Evolutionary conservation across 352 stramenopile species (phyloP).

Genomic region (Aphanomyces astaci): DNA sequence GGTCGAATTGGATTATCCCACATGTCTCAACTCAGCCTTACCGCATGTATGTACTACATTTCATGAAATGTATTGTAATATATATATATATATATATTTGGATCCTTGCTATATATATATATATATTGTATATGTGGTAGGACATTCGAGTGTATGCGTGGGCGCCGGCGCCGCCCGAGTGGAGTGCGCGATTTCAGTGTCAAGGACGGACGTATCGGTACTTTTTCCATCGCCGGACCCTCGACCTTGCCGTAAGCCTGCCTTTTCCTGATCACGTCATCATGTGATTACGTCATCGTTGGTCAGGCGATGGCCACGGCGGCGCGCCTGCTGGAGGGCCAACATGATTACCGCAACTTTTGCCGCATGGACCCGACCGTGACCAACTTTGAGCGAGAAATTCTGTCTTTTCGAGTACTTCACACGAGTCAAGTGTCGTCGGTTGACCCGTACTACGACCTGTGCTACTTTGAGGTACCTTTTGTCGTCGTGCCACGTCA

Average conservation of each 20-base stretch:
- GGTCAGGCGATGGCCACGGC: conserved; percentile 76
- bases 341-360: conserved; percentile 99
- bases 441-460: conserved; percentile 42
- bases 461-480: conserved; percentile 57
- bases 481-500: not conserved
- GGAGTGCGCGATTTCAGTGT: conserved; percentile 94
- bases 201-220: conserved; percentile 95
- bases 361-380: conserved; percentile 98
- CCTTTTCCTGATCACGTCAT: not conserved
- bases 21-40: conserved; percentile 95
- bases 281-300: conserved; percentile 12
- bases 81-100: too few relatives aligned
- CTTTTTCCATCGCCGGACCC: conserved; percentile 86
- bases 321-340: conserved; percentile 84
- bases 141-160: conserved; percentile 83
- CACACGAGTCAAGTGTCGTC: conserved; percentile 37
- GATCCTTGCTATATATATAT: too few relatives aligned
- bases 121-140: not conserved
- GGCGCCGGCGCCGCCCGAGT: conserved; percentile 78
- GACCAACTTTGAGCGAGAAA: conserved; percentile 89
- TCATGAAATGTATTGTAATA: conserved; percentile 19
- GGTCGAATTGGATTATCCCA: conserved; percentile 93
- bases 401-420: conserved; percentile 78
- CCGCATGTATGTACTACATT: conserved; percentile 76
- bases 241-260: conserved; percentile 50